A percentile compares a stretch with the other conserved stretches of the same genome.
Evolutionary conservation across 2,329 filamentous ascomycete species (phyloP).

Genomic region (Cadophora sp.): DNA sequence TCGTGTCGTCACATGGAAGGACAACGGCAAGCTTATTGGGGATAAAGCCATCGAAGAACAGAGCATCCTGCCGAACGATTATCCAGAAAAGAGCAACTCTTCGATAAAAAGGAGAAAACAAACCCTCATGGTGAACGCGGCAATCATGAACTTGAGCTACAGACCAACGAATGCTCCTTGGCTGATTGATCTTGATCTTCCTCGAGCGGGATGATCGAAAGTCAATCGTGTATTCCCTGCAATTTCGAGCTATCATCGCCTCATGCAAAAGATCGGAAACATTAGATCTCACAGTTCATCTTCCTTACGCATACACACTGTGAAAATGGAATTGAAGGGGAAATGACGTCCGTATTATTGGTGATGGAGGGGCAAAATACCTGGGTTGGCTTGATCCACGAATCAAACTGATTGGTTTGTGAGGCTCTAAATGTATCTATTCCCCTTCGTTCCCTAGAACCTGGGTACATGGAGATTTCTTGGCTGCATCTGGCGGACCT

Average conservation of each 20-base stretch:
- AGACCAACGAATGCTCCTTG: slow-evolving; percentile 57
- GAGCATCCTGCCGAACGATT: slow-evolving; percentile 11
- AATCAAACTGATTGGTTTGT: background rate
- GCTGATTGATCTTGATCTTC: slow-evolving; percentile 51
- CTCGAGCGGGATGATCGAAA: slow-evolving; percentile 9
- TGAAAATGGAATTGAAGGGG: too few relatives aligned
- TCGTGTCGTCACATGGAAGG: slow-evolving; percentile 58
- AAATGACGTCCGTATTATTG: too few relatives aligned
- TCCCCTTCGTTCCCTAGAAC: background rate
- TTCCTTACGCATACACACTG: too few relatives aligned
- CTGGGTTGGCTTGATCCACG: background rate
- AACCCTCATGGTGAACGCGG: slow-evolving; percentile 61
- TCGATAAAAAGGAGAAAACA: slow-evolving; percentile 42
- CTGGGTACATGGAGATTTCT: background rate
- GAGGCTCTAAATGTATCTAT: background rate
- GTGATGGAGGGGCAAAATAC: too few relatives aligned
- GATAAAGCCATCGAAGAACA: slow-evolving; percentile 33
- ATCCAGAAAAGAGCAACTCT: slow-evolving; percentile 6
- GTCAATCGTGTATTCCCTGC: background rate
- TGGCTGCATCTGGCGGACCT: background rate
- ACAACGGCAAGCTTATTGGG: slow-evolving; percentile 31
- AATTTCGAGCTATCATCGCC: background rate
- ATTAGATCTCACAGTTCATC: too few relatives aligned
- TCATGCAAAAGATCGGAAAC: background rate
- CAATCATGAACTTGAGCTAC: slow-evolving; percentile 54